phyloP scores from a whole-genome alignment of 176 grass and related monocot species.

The Juncus inflexus region DNA sequence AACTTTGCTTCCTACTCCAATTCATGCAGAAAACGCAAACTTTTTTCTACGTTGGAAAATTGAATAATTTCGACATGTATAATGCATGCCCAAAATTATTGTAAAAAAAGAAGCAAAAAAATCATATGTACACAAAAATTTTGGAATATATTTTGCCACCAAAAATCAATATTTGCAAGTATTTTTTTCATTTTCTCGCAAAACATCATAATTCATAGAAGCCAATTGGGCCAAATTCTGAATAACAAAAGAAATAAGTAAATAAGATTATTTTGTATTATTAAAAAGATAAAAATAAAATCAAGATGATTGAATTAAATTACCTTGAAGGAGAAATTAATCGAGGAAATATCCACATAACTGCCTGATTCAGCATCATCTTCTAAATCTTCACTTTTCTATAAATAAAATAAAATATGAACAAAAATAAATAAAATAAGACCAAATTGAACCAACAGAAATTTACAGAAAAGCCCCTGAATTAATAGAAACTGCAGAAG shows the following conservation, averaged over 20 bases:
- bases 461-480: background rate
- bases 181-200: slow-evolving; percentile 25
- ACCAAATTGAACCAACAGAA: background rate
- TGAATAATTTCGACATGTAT: too few species aligned
- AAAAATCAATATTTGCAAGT: background rate
- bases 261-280: background rate
- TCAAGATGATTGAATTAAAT: background rate
- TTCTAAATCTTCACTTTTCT: slow-evolving; percentile 12
- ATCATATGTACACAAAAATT: background rate
- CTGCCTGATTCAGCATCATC: slow-evolving; percentile 20
- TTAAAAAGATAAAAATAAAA: background rate
- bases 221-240: slow-evolving; percentile 41
- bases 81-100: too few species aligned
- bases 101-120: too few species aligned
- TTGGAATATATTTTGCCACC: too few species aligned
- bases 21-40: too few species aligned
- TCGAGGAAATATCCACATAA: slow-evolving; percentile 39
- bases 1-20: too few species aligned
- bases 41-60: too few species aligned
- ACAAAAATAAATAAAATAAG: background rate
- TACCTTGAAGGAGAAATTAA: slow-evolving; percentile 48
- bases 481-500: background rate
- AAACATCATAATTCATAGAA: slow-evolving; percentile 40
- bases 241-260: background rate
- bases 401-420: background rate